Conservation (phyloP, 2,329 filamentous ascomycete genomes). For the Beauveria sp. region DNA sequence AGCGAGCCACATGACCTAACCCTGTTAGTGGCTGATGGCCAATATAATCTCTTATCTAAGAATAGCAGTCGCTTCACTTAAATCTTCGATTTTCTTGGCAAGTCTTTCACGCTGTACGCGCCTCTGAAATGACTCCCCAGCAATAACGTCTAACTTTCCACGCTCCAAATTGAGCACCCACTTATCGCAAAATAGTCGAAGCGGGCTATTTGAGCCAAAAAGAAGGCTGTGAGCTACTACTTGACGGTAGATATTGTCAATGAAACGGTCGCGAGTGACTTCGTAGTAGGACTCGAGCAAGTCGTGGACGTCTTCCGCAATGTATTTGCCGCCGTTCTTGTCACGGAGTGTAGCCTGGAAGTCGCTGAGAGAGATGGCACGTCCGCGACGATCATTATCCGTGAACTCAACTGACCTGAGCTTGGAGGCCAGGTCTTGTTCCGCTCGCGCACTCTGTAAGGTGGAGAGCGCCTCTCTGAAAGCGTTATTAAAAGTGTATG, state of each 20-base stretch:
- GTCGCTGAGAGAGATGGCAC: constrained; percentile 7
- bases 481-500: constrained; percentile 23
- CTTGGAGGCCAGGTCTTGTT: not conserved
- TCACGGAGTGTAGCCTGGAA: constrained; percentile 14
- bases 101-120: constrained; percentile 6
- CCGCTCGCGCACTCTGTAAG: not conserved
- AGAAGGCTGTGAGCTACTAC: constrained; percentile 22
- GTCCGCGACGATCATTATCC: too few species aligned
- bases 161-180: constrained; percentile 3
- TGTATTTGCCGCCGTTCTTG: constrained; percentile 16
- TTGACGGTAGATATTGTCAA: constrained; percentile 28
- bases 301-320: constrained; percentile 22
- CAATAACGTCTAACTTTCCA: not conserved
- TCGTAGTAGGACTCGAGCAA: constrained; percentile 26
- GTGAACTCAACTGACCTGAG: too few species aligned
- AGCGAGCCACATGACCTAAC: too few species aligned
- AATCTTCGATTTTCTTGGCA: not conserved
- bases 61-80: not conserved
- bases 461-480: constrained; percentile 17
- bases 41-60: too few species aligned
- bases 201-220: constrained; percentile 18
- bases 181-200: not conserved
- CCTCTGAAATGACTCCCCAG: not conserved
- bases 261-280: constrained; percentile 23
- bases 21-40: too few species aligned